phyloP scores from a whole-genome alignment of 2,329 filamentous ascomycete genomes.

The Chaetomium olivaceum region DNA sequence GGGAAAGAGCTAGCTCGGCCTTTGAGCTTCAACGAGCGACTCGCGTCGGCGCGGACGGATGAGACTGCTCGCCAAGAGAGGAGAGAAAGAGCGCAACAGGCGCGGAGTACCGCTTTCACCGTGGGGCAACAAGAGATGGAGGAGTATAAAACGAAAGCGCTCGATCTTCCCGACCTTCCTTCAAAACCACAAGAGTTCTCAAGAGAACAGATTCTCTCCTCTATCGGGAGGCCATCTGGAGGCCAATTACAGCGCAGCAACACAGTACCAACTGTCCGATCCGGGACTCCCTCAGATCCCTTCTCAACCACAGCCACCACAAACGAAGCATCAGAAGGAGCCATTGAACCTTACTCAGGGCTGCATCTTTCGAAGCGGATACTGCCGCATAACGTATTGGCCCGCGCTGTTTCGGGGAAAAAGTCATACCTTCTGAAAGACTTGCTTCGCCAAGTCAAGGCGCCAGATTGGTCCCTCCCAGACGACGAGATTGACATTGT shows the following conservation, averaged over 20 bases:
- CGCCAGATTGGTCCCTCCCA: conserved; percentile 78
- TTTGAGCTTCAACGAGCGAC: conserved; percentile 77
- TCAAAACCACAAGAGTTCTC: conserved; percentile 56
- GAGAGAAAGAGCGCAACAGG: conserved; percentile 53
- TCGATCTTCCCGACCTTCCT: conserved; percentile 54
- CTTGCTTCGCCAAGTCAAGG: conserved; percentile 76
- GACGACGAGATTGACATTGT: conserved; percentile 85
- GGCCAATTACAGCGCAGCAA: conserved; percentile 46
- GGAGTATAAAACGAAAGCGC: conserved; percentile 57
- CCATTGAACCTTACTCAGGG: conserved; percentile 84
- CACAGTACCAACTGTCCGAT: conserved; percentile 41
- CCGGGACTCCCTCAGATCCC: conserved; percentile 23
- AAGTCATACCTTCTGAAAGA: conserved; percentile 77
- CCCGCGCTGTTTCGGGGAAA: conserved; percentile 75
- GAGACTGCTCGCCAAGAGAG: conserved; percentile 54
- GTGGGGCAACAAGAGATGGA: conserved; percentile 61
- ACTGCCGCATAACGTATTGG: conserved; percentile 77
- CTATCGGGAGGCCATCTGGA: conserved; percentile 33
- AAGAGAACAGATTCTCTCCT: conserved; percentile 61
- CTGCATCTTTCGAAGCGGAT: conserved; percentile 81
- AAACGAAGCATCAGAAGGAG: conserved; percentile 35
- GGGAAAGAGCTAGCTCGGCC: conserved; percentile 42
- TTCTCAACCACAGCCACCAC: conserved; percentile 29
- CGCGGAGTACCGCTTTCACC: conserved; percentile 58
- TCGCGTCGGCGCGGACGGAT: conserved; percentile 67